Base-by-base conservation (phyloP, 2,329 filamentous ascomycete species). In the Aspergillus glaucus region DNA sequence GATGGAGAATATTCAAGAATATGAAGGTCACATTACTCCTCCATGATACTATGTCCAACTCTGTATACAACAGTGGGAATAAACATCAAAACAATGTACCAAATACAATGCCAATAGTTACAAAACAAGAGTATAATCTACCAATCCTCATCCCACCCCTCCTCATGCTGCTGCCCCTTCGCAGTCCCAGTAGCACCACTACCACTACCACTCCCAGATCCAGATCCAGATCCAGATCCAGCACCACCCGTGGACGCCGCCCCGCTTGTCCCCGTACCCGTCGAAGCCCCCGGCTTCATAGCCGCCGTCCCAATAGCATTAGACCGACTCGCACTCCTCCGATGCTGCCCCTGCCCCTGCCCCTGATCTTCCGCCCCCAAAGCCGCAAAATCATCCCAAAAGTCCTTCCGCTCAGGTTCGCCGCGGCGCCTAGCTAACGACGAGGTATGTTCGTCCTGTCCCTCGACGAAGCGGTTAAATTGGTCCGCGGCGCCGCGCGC, bases 321-420 rank as follows among this genome's bases (percentile, higher is more conserved):
- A 43, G 74, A 72, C 52, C 70, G 58, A 28, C 58, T 63, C 21
- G 58, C 72, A 53, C 58, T 55, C 44, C 63, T 52, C 30, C 59
- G 49, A 51, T 63, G 55, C 15, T 46, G 55, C 8, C 8, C 17
- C 55, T 39, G 55, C 8, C 8, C 17, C 55, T 39, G 50, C 56
- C 8, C n/a, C n/a, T 34, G 26, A 22, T 65, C 57, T 48, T 67
- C 51, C 17, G 51, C 52, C 0, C 82, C 85, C 22, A 85, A 68
- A 24, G 79, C 81, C 0, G 89, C 85, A 69, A 97, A 95, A 58
- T 86, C 86, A 65, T 95, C 91, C 91, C 91, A 96, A 70, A 95
- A 95, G 57, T 87, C 86, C 65, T 86, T 86, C 69, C 85, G 87
- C 51, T 84, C 81, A 6, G 79, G 79, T 67, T 86, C 78, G 34